Base-by-base conservation (phyloP, 2,329 filamentous ascomycete genomes). In the Aspergillus unguis region DNA sequence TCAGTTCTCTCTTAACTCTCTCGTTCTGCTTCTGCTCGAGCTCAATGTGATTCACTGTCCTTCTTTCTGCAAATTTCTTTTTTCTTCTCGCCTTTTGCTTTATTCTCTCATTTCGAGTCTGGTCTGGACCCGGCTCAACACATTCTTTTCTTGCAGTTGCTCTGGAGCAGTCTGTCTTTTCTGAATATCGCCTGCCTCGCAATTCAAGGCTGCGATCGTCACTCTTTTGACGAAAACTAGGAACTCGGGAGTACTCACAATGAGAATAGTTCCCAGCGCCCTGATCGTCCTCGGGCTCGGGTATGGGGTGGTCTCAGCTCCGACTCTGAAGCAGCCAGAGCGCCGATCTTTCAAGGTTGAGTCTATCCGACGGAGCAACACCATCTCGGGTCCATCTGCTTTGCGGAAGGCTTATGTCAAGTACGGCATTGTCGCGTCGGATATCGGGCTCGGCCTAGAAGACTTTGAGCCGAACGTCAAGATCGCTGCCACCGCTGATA, bases 371-470 rank as follows among this genome's bases (percentile, higher is more conserved):
- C 85, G 84, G n/a, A 74, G 75, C 51, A 83, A 84, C 65, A 74
- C 76, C 25, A 71, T 77, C 23, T 78, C 86, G 72, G 85, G 85
- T n/a, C 75, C 79, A 5, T 66, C 73, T 52, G 84, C 85, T 46
- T 76, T 92, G 60, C 71, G 80, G 46, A 87, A 83, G 71, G 82
- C 86, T 11, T 85, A 87, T 67, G 72, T 77, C 61, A 92, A 92
- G 68, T 90, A 80, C 69, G 79, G 81, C 56, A 79, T 85, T 71
- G 71, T 73, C 35, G 61, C 73, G 2, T 71, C 70, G 6, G 65
- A 80, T 47, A 63, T 76, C 46, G 74, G 65, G 9, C 56, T 70
- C 17, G 68, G 70, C 28, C 59, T 70, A 9, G 60, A 67, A 28
- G 68, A 71, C 45, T 69, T 73, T 47, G 54, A 69, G 46, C 65